Evolutionary conservation across 805 yeast genomes (phyloP), one percentile per base, ranked within the genome.

Genomic region (Suhomyces sp.): DNA sequence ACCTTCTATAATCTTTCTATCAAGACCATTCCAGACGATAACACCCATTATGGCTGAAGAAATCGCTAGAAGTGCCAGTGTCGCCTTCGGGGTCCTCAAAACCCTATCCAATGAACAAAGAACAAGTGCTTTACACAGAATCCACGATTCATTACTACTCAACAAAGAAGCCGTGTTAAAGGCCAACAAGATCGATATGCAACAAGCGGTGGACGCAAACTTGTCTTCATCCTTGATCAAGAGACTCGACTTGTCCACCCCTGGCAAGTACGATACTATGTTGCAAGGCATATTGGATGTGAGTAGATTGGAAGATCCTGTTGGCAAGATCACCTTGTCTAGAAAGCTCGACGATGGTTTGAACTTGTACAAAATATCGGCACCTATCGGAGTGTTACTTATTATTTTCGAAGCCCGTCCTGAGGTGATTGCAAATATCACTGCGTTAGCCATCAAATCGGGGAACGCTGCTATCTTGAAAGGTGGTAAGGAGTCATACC

Each of bases 401-500:
- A 88, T 93, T 29, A 95, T 93, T 36, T 93, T 93, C 58, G 99
- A 93, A 63, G 79, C 95, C 19, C 77, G 99, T 53, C 99, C 99
- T 24, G 99, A 93, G 58, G 98, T 93, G 8, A 93, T 93, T 67
- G 98, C 98, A 36, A 95, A 93, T 57, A 93, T 93, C 53, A 83
- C 96, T 10, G 93, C 98, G 0, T 71, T 93, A 51, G 96, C 98
- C 13, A 81, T 93, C 56, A 93, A 95, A 60, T 88, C 96, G 2
- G 98, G 97, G 31, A 93, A 93, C 57, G 85, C 97, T 6, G 98
- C 97, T 33, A 93, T 93, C 38, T 72, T 93, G 54, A 93, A 93
- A 63, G 98, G 99, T 48, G 99, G 99, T 40, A 91, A 88, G 59
- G 99, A 93, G 61, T 83, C 95, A 6, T 63, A 76, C 19, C 75